Evolutionary conservation across 1,284 basidiomycete species (phyloP), one percentile per base, ranked within the genome.

Genomic region (Ceratobasidium sp.): DNA sequence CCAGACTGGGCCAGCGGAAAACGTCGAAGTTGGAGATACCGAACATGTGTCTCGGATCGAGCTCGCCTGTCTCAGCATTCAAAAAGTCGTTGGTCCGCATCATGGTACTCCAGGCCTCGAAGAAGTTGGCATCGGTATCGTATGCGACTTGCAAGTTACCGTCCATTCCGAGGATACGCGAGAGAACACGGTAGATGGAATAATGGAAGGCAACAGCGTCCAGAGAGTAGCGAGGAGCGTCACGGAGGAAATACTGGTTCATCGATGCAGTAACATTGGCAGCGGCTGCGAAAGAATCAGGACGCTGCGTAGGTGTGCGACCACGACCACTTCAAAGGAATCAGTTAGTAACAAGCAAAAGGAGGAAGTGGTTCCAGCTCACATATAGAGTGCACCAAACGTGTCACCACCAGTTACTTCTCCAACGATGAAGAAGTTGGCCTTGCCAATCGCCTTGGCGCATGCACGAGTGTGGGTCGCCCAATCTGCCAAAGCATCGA

Each of bases 371-470:
- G n/a, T n/a, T n/a, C 45, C 64, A 17, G 82, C 87, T 75, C 75
- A 91, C 90, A 91, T 80, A 78, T 96, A 96, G 13, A 96, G 80
- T 1, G 93, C 82, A 25, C 92, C 93, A 76, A 96, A 95, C 0
- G 87, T 89, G 79, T 96, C 90, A 73, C 93, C 94, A 82, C 93
- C 93, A n/a, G 94, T 96, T 70, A 96, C 91, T 82, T 96, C 94
- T 52, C 94, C 94, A 0, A 91, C 83, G 73, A 96, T 93, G 79
- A 88, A 90, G 78, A 96, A 96, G 77, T 96, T 94, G 22, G 81
- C 83, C 81, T 96, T 96, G 71, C 87, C 87, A 15, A 92, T 78
- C 0, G 81, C 78, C 1, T 78, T 75, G 0, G 94, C 94, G 76
- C 94, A 96, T 10, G 82, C 80, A 64, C 92, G 84, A 0, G 92